A percentile compares a stretch with the other conserved stretches of the same genome.
Evolutionary conservation across 495 filamentous ascomycete species (phyloP).

Genomic region (Neurospora hispaniola): DNA sequence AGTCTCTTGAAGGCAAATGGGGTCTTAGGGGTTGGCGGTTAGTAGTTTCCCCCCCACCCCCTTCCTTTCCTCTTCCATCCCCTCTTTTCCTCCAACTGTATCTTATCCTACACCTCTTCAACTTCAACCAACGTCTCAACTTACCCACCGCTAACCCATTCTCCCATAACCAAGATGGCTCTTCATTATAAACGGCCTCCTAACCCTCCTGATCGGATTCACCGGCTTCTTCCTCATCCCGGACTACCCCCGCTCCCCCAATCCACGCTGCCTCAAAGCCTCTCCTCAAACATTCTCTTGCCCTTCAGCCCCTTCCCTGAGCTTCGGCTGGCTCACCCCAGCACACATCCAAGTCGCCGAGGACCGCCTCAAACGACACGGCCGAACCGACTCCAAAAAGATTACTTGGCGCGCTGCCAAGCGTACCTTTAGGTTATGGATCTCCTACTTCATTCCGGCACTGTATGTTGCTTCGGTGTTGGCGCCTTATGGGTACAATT

Average conservation of each 20-base stretch:
- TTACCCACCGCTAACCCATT: neutral
- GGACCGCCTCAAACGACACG: constrained; percentile 22
- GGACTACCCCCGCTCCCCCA: constrained; percentile 33
- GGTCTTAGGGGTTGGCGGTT: constrained; percentile 44
- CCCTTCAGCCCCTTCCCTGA: neutral
- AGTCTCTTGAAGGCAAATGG: constrained; percentile 33
- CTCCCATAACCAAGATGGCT: constrained; percentile 30
- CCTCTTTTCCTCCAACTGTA: too few species aligned
- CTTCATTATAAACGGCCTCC: constrained; percentile 38
- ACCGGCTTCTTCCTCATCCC: constrained; percentile 41
- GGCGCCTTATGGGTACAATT: constrained; percentile 29
- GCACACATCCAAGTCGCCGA: constrained; percentile 19
- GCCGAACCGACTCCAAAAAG: constrained; percentile 23
- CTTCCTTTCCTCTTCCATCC: neutral
- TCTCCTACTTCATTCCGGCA: constrained; percentile 25
- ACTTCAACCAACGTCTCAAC: too few species aligned
- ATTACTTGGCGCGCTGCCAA: constrained; percentile 28
- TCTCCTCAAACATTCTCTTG: neutral
- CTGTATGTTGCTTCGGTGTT: constrained; percentile 29
- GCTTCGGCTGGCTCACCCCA: constrained; percentile 23
- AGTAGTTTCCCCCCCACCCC: neutral
- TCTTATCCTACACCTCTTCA: too few species aligned
- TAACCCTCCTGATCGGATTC: constrained; percentile 36
- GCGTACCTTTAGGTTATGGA: constrained; percentile 27
- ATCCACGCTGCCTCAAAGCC: constrained; percentile 12